Conservation (phyloP, 2,329 filamentous ascomycete genomes). For the Paecilomyces sp. region DNA sequence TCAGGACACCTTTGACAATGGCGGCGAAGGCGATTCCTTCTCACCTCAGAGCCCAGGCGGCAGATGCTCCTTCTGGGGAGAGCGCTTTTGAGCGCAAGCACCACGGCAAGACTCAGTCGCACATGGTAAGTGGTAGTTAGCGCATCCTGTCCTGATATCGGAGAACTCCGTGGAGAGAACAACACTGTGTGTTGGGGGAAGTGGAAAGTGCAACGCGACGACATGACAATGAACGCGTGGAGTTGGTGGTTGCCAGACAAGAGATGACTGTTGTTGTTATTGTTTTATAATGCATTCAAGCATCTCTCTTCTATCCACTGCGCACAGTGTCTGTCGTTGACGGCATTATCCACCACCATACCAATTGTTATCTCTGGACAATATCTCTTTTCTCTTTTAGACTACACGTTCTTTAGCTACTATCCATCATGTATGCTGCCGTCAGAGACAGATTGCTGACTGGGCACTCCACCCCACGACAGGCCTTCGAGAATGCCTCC, state of each 20-base stretch:
- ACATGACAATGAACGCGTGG: background rate
- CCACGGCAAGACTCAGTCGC: conserved; percentile 50
- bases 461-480: conserved; percentile 5
- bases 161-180: background rate
- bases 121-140: conserved; percentile 41
- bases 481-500: conserved; percentile 99
- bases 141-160: background rate
- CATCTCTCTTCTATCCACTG: background rate
- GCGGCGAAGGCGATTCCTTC: conserved; percentile 71
- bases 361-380: background rate
- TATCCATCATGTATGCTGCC: background rate
- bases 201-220: background rate
- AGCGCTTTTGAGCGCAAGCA: conserved; percentile 39
- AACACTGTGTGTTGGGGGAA: background rate
- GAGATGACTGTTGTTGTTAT: background rate
- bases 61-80: conserved; percentile 24
- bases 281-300: background rate
- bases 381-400: background rate
- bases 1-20: conserved; percentile 45
- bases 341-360: background rate
- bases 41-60: conserved; percentile 64
- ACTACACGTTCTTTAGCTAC: background rate
- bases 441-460: background rate
- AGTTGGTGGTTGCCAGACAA: background rate
- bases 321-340: background rate